phyloP scores from a whole-genome alignment of 2,329 filamentous ascomycete genomes.

The Lachnellula suecica region DNA sequence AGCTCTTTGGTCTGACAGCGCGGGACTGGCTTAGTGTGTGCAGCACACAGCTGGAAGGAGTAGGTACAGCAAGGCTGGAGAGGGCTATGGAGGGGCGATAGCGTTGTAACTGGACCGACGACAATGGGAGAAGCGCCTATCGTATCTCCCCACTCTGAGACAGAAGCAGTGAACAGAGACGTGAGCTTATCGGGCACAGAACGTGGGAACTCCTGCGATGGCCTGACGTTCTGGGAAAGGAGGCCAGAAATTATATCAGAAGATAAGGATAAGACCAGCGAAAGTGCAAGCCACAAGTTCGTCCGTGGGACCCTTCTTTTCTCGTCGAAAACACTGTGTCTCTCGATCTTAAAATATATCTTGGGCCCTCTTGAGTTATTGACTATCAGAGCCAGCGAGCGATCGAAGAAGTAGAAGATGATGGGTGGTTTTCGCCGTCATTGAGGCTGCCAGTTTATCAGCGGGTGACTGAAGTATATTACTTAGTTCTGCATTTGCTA shows the following conservation, averaged over 20 bases:
- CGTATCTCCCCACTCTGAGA: conserved; percentile 20
- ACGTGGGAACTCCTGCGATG: too few species aligned
- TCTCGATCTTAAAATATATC: background rate
- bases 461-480: conserved; percentile 7
- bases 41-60: conserved; percentile 12
- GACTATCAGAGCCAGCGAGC: conserved; percentile 27
- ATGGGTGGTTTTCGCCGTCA: conserved; percentile 27
- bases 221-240: too few species aligned
- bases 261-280: background rate
- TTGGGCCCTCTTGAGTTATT: conserved; percentile 10
- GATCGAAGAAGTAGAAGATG: conserved; percentile 32
- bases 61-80: conserved; percentile 14
- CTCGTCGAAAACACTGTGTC: background rate
- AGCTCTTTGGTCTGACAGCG: conserved; percentile 7
- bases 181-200: conserved; percentile 11
- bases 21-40: conserved; percentile 4
- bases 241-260: background rate
- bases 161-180: background rate
- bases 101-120: conserved; percentile 17
- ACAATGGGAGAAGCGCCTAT: conserved; percentile 16
- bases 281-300: background rate
- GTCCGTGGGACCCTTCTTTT: background rate
- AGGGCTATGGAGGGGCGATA: conserved; percentile 7
- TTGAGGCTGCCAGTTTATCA: conserved; percentile 19
- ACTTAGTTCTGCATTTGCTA: conserved; percentile 12